Evolutionary conservation across 2,329 filamentous ascomycete genomes (phyloP), one percentile per base, ranked within the genome.

Genomic region (Monosporascus sp.): DNA sequence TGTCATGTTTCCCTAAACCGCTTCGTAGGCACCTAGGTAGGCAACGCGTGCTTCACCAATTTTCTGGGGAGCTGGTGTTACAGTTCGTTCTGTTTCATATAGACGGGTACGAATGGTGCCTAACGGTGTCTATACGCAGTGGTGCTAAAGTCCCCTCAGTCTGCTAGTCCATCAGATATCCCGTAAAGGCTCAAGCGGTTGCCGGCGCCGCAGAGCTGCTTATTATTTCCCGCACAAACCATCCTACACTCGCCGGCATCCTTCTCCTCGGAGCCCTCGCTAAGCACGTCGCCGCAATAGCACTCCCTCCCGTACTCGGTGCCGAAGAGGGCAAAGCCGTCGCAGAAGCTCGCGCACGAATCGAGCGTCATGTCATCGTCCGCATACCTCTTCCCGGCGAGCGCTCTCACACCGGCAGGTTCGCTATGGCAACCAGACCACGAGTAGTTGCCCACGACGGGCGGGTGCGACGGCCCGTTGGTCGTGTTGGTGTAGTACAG

Each of bases 341-440:
- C 54, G 55, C 70, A 72, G 54, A 61, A 66, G 0, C 53, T 20
- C 7, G 67, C 66, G 51, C 70, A 71, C 3, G 53, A 54, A 48
- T 70, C 67, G 5, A 71, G 57, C 7, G 68, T 70, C 68, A 71
- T 68, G 45, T 55, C 51, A n/a, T 66, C 62, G 3, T 57, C 57
- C 4, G 64, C 62, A 17, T 55, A 62, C 7, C 46, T 41, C 25
- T 57, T 57, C 11, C 51, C 64, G 1, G 54, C 49, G 7, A 74
- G 63, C n/a, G 72, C 70, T 18, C 71, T 62, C 7, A 53, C 57
- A 25, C 48, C 60, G 2, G 55, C 66, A 7, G 60, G 65, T 58
- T 75, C 72, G 1, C 68, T 71, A 54, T 69, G 65, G 52, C 72
- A 74, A n/a, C 71, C 70, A 8, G 67, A 61, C 49, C 66, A 65